Evolutionary conservation across 805 yeast species (phyloP).

Genomic region (Zygotorulaspora sp.): DNA sequence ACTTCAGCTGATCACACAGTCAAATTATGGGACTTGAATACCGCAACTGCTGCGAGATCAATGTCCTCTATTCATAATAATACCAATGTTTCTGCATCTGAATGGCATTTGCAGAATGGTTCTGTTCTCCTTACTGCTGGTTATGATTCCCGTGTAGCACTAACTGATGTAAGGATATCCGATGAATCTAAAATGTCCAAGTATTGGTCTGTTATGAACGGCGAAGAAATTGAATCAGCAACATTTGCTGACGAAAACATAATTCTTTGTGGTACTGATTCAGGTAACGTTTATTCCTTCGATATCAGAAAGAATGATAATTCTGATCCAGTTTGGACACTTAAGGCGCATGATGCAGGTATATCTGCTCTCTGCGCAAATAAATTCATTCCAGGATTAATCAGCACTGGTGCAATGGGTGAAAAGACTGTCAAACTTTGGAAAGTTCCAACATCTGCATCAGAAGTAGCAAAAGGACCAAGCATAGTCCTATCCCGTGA

Average conservation of each 20-base stretch:
- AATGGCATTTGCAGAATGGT: constrained; percentile 74
- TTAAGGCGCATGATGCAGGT: constrained; percentile 96
- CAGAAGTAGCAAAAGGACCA: constrained; percentile 44
- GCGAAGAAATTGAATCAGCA: constrained; percentile 82
- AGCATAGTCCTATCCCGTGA: constrained; percentile 88
- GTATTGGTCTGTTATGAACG: constrained; percentile 54
- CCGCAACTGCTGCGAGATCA: constrained; percentile 73
- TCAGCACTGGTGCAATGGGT: constrained; percentile 87
- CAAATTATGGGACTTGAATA: constrained; percentile 87
- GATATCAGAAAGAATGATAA: constrained; percentile 64
- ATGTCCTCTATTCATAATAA: constrained; percentile 61
- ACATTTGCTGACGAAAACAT: constrained; percentile 58
- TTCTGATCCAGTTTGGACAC: constrained; percentile 79
- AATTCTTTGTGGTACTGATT: constrained; percentile 86
- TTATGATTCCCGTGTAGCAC: constrained; percentile 76
- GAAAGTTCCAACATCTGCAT: constrained; percentile 54
- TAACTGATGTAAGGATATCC: constrained; percentile 79
- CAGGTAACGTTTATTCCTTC: constrained; percentile 82
- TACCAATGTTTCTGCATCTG: constrained; percentile 77
- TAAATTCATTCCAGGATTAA: constrained; percentile 59
- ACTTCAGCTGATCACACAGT: constrained; percentile 94
- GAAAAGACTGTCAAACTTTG: constrained; percentile 84
- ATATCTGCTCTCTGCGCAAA: constrained; percentile 77
- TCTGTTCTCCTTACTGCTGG: constrained; percentile 84
- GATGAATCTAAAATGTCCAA: constrained; percentile 57